Conservation (phyloP, 148 eudicot species). For the Rhododendron kiyosumense region DNA sequence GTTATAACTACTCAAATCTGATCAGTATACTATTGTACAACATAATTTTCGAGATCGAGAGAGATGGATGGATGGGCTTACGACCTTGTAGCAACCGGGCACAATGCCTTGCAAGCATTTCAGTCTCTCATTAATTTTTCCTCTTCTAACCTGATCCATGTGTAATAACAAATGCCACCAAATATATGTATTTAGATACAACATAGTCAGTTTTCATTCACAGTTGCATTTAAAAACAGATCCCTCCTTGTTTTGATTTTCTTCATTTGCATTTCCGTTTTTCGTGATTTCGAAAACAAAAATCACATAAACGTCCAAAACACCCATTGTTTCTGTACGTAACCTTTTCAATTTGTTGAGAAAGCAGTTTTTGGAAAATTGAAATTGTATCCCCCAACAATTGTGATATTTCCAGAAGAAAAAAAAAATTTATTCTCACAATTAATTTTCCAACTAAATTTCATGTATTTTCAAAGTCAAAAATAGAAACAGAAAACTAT, state of each 20-base stretch:
- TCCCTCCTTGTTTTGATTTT: neutral
- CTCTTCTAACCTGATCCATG: slow-evolving; percentile 66
- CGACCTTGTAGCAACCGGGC: slow-evolving; percentile 85
- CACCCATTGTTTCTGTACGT: neutral
- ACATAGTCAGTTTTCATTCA: neutral
- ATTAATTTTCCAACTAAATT: too few relatives aligned
- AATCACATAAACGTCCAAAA: too few relatives aligned
- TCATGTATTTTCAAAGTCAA: neutral
- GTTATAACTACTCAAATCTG: slow-evolving; percentile 3
- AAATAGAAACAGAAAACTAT: neutral
- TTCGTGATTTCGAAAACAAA: too few relatives aligned
- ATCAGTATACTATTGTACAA: neutral
- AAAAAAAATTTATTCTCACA: too few relatives aligned
- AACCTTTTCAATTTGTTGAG: neutral
- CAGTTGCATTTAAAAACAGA: neutral
- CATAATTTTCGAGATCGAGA: neutral
- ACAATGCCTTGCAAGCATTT: slow-evolving; percentile 73
- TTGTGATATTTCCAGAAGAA: too few relatives aligned
- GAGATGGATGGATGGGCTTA: neutral
- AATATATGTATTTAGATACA: neutral
- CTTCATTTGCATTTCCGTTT: neutral
- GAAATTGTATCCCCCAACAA: too few relatives aligned
- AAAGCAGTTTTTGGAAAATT: neutral
- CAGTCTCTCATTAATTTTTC: slow-evolving; percentile 78
- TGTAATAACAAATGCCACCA: neutral